These are phyloP conservation scores for Gorgonomyces haynaldii DNA, from an alignment of 192 early-diverging fungal species.

Conservation along the genomic window DNA sequence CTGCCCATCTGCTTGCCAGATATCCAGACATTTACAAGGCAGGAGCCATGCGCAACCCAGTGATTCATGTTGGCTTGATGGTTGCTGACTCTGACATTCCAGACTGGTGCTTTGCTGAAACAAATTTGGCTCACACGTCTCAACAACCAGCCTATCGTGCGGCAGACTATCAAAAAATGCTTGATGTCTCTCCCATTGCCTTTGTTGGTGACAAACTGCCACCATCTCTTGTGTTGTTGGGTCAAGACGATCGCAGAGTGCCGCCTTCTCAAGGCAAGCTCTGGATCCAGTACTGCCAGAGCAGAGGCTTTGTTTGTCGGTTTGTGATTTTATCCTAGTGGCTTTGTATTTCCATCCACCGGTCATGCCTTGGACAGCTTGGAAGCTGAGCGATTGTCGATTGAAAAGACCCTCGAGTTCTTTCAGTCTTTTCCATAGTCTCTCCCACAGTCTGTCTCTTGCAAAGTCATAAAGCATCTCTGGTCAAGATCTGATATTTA, in stretches of 20 bases:
- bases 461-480: too few species aligned
- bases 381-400: slow-evolving; percentile 27
- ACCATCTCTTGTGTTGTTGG: slow-evolving; percentile 57
- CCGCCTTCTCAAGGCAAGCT: slow-evolving; percentile 49
- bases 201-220: slow-evolving; percentile 41
- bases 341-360: slow-evolving; percentile 19
- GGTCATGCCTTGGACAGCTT: slow-evolving; percentile 32
- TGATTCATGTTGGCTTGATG: slow-evolving; percentile 50
- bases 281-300: slow-evolving; percentile 13
- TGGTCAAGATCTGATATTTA: too few species aligned
- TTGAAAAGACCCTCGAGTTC: too few species aligned
- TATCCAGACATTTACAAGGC: slow-evolving; percentile 49
- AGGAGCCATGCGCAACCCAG: slow-evolving; percentile 61
- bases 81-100: slow-evolving; percentile 52
- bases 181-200: slow-evolving; percentile 44
- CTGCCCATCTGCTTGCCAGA: slow-evolving; percentile 14
- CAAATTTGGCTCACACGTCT: slow-evolving; percentile 45
- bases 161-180: slow-evolving; percentile 44
- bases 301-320: slow-evolving; percentile 15
- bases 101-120: slow-evolving; percentile 64
- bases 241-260: slow-evolving; percentile 57
- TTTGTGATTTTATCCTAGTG: slow-evolving; percentile 4
- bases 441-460: too few species aligned
- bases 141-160: slow-evolving; percentile 31
- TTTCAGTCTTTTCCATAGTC: too few species aligned